These are phyloP conservation scores for Ogataea sp. DNA, from an alignment of 805 yeast genomes.

Conservation along the genomic window DNA sequence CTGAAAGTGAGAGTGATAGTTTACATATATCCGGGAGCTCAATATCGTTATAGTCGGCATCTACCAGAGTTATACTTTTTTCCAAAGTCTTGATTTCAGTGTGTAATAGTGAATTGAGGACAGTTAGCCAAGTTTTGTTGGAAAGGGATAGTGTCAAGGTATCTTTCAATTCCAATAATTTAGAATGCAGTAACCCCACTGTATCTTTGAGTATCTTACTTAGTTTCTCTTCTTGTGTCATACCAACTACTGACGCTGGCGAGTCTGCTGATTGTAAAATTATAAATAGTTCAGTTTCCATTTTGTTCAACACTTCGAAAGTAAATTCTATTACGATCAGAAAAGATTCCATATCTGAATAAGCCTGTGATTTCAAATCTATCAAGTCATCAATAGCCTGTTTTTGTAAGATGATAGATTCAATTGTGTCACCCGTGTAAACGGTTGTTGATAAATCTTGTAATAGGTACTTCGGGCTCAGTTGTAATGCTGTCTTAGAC, in stretches of 20 bases:
- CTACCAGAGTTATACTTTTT: not conserved
- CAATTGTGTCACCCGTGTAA: not conserved
- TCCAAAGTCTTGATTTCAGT: not conserved
- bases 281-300: not conserved
- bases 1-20: not conserved
- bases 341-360: not conserved
- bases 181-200: not conserved
- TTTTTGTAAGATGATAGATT: not conserved
- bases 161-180: not conserved
- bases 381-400: not conserved
- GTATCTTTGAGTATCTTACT: not conserved
- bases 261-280: not conserved
- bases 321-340: not conserved
- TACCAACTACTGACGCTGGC: not conserved
- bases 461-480: not conserved
- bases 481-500: not conserved
- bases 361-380: not conserved
- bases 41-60: not conserved
- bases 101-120: not conserved
- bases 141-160: no score
- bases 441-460: not conserved
- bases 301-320: not conserved
- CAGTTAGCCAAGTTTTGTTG: not conserved
- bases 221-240: not conserved
- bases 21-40: not conserved